Evolutionary conservation across 2,329 filamentous ascomycete genomes (phyloP), one percentile per base, ranked within the genome.

Genomic region (Beauveria sp.): DNA sequence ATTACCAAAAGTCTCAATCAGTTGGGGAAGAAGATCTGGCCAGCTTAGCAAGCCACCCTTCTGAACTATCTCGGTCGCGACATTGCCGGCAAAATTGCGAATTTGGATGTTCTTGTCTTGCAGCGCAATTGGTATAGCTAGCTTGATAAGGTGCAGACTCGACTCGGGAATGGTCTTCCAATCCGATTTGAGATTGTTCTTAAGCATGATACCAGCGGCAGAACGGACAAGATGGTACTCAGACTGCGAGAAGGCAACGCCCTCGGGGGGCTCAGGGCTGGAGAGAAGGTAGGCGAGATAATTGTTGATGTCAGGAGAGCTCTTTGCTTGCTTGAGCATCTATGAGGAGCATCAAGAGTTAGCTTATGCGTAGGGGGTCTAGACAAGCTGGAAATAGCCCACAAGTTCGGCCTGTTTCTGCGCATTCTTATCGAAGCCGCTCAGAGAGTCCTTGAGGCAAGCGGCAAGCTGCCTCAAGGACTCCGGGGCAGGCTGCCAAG

Each of bases 241-340:
- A 65, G 81, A 70, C 66, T 79, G 70, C 57, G 80, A 83, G 67
- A 84, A 83, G 67, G 79, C 78, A 70, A 90, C 78, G 64, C 80
- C 85, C 61, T 79, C 75, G 52, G 89, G 84, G 55, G 81, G 78
- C 65, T 86, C 81, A 61, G 84, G 73, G 68, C 84, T 91, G 63
- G 90, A 91, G 75, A 96, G 91, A 64, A 99, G 84, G 75, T 90
- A 97, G 67, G 91, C 90, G 50, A 99, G 86, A 75, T 99, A 99
- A 77, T 97, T 97, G 79, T 96, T 93, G 79, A 97, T 90, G 73
- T 97, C 93, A 54, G 92, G 92, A 12, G 90, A 94, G 57, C 81
- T 78, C 73, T 91, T 96, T 63, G 93, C 94, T 77, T 96, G 90
- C 66, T 85, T 82, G 68, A 99, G 90, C 91, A 97, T 96, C 94